Base-by-base conservation (phyloP, 805 yeast genomes). In the Priceomyces melissophilus region DNA sequence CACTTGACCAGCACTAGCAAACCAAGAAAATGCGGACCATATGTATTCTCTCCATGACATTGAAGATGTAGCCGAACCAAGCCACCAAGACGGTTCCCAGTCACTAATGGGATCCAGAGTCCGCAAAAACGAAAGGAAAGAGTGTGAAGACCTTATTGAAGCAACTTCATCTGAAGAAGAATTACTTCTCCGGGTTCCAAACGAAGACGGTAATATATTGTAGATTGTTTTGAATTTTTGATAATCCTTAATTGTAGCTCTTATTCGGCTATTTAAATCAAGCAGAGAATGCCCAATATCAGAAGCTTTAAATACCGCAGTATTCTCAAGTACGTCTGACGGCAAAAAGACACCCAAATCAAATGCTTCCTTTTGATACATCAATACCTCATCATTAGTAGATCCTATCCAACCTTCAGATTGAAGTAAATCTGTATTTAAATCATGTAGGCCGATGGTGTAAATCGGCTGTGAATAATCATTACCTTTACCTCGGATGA, bases 1-100 rank as follows among this genome's bases (percentile, higher is more conserved):
- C 4, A 52, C 56, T 44, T 81, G 84, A 7, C 93, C 95, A 1
- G 93, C 91, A 25, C 85, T 75, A 2, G 95, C 95, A 88, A 91
- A 86, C 93, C 93, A 86, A 14, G 84, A 65, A 43, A 85, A 74
- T 1, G 89, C 89, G 40, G 76, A 69, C 85, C 86, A 81, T 1
- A 81, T 65, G 31, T 75, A 65, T 49, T 79, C 82, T 40, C 69
- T 67, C 75, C 85, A 73, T 1, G 84, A 71, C 15, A 71, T 57
- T 1, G 79, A 67, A 37, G 75, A 79, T 1, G 76, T 67, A 10
- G 70, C 69, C 3, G 55, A 52, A 2, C 56, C 49, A 9, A 54
- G 39, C 78, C 79, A 73, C 77, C 76, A 70, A 27, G 53, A 49
- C 1, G 73, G 73, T 40, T 63, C 65, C 37, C 45, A 46, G 10